A percentile compares a stretch with the other conserved stretches of the same genome.
phyloP scores from a whole-genome alignment of 805 yeast genomes.

The Pichia thaimueangensis region DNA sequence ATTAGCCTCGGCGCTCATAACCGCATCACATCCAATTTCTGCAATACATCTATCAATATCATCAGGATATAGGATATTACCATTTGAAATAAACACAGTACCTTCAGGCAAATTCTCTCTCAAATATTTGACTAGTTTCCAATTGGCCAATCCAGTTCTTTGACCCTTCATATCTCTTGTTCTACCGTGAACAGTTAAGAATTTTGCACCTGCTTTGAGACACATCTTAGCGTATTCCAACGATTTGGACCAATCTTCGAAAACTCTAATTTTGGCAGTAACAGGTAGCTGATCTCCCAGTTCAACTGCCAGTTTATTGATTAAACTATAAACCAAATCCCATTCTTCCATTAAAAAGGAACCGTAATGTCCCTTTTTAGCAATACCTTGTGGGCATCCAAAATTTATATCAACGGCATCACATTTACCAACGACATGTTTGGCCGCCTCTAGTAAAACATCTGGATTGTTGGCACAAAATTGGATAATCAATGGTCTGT shows the following conservation, averaged over 20 bases:
- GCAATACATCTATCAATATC: constrained; percentile 68
- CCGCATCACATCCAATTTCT: constrained; percentile 72
- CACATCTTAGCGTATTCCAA: constrained; percentile 86
- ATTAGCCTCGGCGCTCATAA: constrained; percentile 97
- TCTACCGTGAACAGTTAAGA: constrained; percentile 90
- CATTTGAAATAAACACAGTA: constrained; percentile 90
- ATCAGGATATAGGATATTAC: constrained; percentile 85
- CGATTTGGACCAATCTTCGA: constrained; percentile 75
- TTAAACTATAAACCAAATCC: constrained; percentile 69
- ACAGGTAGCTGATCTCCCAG: constrained; percentile 65
- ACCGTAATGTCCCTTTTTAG: constrained; percentile 91
- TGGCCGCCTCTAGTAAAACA: constrained; percentile 73
- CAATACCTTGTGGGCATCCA: constrained; percentile 99
- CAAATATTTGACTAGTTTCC: constrained; percentile 70
- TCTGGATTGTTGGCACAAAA: constrained; percentile 97
- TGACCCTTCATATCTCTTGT: constrained; percentile 98
- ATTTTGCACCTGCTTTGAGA: constrained; percentile 89
- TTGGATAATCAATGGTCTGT: constrained; percentile 87
- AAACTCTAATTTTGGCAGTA: constrained; percentile 91
- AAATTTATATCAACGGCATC: constrained; percentile 94
- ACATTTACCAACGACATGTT: constrained; percentile 69
- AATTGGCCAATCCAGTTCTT: constrained; percentile 90
- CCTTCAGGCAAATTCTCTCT: constrained; percentile 71
- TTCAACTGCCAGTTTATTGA: constrained; percentile 65
- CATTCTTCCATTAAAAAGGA: constrained; percentile 96